Percentiles rank a stretch among this genome's conserved stretches.
Evolutionary conservation across 2,329 filamentous ascomycete genomes (phyloP).

Genomic region (Colletotrichum sublineola): DNA sequence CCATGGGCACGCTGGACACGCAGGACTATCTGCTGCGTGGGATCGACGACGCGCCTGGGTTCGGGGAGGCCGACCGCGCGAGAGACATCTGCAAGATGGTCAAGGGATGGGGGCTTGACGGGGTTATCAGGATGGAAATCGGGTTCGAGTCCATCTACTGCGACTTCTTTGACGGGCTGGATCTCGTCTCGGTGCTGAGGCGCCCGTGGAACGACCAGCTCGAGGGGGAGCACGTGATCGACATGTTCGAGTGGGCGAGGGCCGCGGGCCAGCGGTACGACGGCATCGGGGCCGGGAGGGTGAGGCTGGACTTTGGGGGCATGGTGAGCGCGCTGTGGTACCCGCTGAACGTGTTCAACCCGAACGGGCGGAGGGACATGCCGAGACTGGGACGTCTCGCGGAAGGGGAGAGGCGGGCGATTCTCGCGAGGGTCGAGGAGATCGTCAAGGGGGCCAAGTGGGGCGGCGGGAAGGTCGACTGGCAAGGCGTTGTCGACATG

Average conservation of each 20-base stretch:
- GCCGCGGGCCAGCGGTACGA: constrained; percentile 60
- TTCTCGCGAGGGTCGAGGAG: constrained; percentile 59
- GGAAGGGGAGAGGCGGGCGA: constrained; percentile 49
- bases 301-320: constrained; percentile 61
- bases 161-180: constrained; percentile 65
- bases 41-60: constrained; percentile 42
- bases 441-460: constrained; percentile 53
- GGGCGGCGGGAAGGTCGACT: constrained; percentile 60
- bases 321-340: constrained; percentile 67
- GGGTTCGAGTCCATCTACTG: constrained; percentile 81
- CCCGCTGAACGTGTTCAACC: constrained; percentile 62
- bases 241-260: constrained; percentile 56
- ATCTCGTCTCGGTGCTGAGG: constrained; percentile 52
- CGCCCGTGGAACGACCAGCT: constrained; percentile 46
- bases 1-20: constrained; percentile 75
- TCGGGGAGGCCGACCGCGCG: constrained; percentile 65
- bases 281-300: constrained; percentile 58
- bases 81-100: constrained; percentile 68
- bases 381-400: constrained; percentile 50
- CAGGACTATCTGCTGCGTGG: constrained; percentile 73
- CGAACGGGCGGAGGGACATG: constrained; percentile 51
- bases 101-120: constrained; percentile 70
- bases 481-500: constrained; percentile 78
- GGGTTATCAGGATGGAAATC: constrained; percentile 75
- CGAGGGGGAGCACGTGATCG: constrained; percentile 46